Evolutionary conservation across 2,329 filamentous ascomycete species (phyloP).

Genomic region (Myrmaecium sp.): DNA sequence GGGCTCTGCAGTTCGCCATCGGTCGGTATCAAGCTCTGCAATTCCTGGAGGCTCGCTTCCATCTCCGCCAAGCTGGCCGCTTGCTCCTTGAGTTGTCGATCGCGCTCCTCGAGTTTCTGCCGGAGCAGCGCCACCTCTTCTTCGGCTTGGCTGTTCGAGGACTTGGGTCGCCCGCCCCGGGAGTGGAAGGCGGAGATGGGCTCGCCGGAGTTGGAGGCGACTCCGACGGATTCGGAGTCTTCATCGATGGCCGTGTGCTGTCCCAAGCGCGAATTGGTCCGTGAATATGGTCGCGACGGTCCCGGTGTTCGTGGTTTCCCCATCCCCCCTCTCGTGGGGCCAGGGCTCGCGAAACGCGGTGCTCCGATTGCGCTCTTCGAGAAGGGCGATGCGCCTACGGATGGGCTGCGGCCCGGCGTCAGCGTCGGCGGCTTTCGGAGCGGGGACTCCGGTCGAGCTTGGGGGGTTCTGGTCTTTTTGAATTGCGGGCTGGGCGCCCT

Average conservation of each 20-base stretch:
- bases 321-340: constrained; percentile 44
- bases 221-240: constrained; percentile 13
- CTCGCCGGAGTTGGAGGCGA: constrained; percentile 8
- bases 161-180: too few species aligned
- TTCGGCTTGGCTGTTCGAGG: constrained; percentile 3
- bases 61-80: constrained; percentile 70
- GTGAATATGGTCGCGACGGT: constrained; percentile 27
- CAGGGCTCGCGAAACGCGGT: constrained; percentile 43
- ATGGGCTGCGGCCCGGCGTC: constrained; percentile 34
- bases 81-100: constrained; percentile 79
- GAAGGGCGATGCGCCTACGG: constrained; percentile 39
- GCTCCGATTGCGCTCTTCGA: constrained; percentile 37
- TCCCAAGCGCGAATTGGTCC: constrained; percentile 29
- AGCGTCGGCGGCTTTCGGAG: constrained; percentile 47
- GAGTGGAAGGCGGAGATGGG: constrained; percentile 9
- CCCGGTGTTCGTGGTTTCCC: constrained; percentile 24
- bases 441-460: constrained; percentile 81
- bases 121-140: constrained; percentile 17
- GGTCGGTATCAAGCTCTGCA: constrained; percentile 52
- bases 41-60: constrained; percentile 71
- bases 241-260: constrained; percentile 23
- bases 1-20: constrained; percentile 23
- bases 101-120: constrained; percentile 65
- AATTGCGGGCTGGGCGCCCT: constrained; percentile 54
- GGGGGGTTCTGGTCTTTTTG: constrained; percentile 56